phyloP scores from a whole-genome alignment of 116 monocot genomes.

The Papilionanthe hybrid region DNA sequence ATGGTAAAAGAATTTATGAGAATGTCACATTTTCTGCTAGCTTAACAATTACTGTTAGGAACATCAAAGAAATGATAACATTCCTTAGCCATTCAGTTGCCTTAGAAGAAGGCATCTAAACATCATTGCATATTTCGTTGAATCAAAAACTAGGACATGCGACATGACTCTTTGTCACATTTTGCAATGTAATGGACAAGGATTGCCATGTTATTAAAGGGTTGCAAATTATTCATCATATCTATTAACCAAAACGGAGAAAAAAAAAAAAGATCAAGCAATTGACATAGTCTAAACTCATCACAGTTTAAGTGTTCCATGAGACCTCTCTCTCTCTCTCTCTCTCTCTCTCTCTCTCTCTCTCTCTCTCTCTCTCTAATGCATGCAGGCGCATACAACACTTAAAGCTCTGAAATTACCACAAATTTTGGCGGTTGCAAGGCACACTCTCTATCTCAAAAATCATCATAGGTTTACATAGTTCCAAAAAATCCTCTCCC shows the following conservation, averaged over 20 bases:
- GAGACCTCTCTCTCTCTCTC: too few relatives aligned
- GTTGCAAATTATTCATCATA: background rate
- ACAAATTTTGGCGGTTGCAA: background rate
- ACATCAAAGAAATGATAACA: background rate
- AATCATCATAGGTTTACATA: too few relatives aligned
- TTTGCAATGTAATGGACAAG: background rate
- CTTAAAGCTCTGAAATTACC: too few relatives aligned
- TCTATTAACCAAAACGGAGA: background rate
- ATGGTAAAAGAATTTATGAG: background rate
- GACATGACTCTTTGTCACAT: too few relatives aligned
- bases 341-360: too few relatives aligned
- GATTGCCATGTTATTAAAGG: background rate
- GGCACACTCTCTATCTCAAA: background rate
- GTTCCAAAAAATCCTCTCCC: background rate
- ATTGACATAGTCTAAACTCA: too few relatives aligned
- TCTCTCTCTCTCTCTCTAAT: too few relatives aligned
- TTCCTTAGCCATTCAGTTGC: background rate
- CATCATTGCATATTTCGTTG: background rate
- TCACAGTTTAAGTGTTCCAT: too few relatives aligned
- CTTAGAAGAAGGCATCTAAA: background rate
- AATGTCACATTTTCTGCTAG: background rate
- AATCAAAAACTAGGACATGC: too few relatives aligned
- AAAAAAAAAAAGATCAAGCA: too few relatives aligned
- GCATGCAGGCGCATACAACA: too few relatives aligned
- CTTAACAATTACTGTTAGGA: background rate